Percentiles rank a stretch among this genome's conserved stretches.
Conservation (phyloP, 1,284 basidiomycete species). For the Cutaneotrichosporon dermatis region DNA sequence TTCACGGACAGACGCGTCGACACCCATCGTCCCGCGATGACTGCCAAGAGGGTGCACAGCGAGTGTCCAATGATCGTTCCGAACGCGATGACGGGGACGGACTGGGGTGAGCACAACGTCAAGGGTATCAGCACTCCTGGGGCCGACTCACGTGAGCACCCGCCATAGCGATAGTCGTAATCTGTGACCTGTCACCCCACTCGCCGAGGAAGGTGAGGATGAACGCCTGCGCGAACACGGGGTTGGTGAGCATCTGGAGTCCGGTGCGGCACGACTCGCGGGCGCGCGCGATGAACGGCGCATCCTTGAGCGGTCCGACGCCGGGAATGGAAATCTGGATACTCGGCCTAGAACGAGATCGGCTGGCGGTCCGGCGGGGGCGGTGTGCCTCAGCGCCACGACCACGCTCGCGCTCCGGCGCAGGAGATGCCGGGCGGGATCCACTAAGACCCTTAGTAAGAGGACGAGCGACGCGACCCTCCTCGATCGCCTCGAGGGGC, state of each 20-base stretch:
- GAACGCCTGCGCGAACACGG: constrained; percentile 94
- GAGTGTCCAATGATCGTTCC: constrained; percentile 88
- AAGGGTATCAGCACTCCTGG: neutral
- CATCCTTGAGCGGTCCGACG: constrained; percentile 11
- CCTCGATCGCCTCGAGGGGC: constrained; percentile 42
- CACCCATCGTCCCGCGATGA: constrained; percentile 82
- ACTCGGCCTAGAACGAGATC: constrained; percentile 4
- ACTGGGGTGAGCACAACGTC: constrained; percentile 49
- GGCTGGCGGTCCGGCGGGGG: neutral
- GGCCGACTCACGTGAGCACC: constrained; percentile 81
- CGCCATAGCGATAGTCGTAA: constrained; percentile 92
- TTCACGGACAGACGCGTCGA: constrained; percentile 93
- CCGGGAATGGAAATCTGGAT: constrained; percentile 5
- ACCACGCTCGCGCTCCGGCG: neutral
- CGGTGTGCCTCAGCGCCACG: neutral
- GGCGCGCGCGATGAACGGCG: neutral
- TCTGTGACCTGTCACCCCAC: constrained; percentile 97
- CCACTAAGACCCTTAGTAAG: neutral
- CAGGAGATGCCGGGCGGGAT: neutral
- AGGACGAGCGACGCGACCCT: constrained; percentile 21
- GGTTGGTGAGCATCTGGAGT: constrained; percentile 75
- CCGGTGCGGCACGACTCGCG: constrained; percentile 7
- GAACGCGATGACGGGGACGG: constrained; percentile 72
- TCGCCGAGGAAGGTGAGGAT: constrained; percentile 94
- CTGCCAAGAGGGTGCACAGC: constrained; percentile 82